These are phyloP conservation scores for Aspergillus nidulans DNA, from an alignment of 495 filamentous ascomycete genomes.

Conservation along the genomic window DNA sequence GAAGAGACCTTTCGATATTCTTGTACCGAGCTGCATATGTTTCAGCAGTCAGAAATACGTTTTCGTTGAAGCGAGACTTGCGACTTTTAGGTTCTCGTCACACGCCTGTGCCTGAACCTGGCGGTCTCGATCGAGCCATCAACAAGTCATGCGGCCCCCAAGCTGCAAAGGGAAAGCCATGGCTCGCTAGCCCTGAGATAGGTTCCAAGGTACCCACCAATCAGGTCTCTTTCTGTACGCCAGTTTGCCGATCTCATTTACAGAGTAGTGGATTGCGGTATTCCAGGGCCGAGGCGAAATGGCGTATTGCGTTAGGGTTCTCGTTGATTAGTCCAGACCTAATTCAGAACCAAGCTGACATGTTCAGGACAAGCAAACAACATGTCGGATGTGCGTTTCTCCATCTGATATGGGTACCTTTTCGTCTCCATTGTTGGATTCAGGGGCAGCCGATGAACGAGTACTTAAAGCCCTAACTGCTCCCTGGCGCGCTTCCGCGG, in stretches of 20 bases:
- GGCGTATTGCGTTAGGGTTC: not conserved
- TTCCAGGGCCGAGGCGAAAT: not conserved
- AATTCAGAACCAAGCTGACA: not conserved
- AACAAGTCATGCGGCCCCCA: too few species aligned
- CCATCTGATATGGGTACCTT: not conserved
- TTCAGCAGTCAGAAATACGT: too few species aligned
- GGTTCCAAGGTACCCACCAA: not conserved
- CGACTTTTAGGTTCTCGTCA: too few species aligned
- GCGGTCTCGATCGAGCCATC: too few species aligned
- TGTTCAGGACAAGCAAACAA: not conserved
- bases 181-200: not conserved
- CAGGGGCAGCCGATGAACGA: too few species aligned
- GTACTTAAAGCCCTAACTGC: not conserved
- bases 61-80: too few species aligned
- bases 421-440: not conserved
- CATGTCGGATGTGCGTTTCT: not conserved
- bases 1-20: too few species aligned
- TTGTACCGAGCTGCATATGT: too few species aligned
- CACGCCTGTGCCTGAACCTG: too few species aligned
- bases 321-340: not conserved
- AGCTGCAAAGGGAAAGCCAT: too few species aligned
- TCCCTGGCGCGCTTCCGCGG: not conserved
- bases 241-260: not conserved
- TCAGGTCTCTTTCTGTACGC: not conserved
- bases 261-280: too few species aligned